phyloP scores from a whole-genome alignment of 208 protist species.

The Leishmania tarentolae region DNA sequence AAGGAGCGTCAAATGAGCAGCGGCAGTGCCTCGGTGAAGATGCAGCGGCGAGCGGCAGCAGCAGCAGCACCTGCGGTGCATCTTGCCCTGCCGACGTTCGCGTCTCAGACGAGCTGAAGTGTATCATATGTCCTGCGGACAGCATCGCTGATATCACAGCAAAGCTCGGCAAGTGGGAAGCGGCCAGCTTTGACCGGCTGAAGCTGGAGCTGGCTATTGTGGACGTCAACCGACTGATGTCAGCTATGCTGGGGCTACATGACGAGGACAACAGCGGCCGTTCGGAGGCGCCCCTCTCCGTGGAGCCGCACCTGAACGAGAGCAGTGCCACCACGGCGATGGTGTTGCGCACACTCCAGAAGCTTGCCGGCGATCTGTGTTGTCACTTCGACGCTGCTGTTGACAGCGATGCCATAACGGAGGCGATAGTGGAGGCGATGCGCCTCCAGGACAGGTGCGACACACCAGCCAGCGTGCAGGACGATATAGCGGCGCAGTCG shows the following conservation, averaged over 20 bases:
- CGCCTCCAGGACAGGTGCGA: conserved; percentile 5
- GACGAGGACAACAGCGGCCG: conserved; percentile 17
- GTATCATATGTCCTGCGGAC: conserved; percentile 69
- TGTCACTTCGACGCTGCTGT: conserved; percentile 29
- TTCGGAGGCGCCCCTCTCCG: conserved; percentile 27
- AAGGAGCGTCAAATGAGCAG: conserved; percentile 4
- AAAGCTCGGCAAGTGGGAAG: conserved; percentile 75
- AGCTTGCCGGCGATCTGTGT: conserved; percentile 56
- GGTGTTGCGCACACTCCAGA: conserved; percentile 69
- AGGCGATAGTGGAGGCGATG: conserved; percentile 7
- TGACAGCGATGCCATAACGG: conserved; percentile 14
- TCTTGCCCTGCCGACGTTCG: conserved; percentile 47
- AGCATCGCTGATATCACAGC: conserved; percentile 74
- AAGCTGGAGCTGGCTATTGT: conserved; percentile 83
- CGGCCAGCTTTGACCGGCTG: conserved; percentile 75
- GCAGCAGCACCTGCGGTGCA: conserved; percentile 71
- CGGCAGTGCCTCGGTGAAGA: conserved; percentile 5
- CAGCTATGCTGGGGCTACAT: conserved; percentile 57
- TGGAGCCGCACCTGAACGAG: conserved; percentile 60
- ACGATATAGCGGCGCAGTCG: conserved; percentile 17
- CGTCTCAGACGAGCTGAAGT: conserved; percentile 69
- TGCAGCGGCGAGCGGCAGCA: conserved; percentile 10
- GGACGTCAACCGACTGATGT: conserved; percentile 57
- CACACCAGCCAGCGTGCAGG: conserved; percentile 10
- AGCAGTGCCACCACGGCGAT: conserved; percentile 27